These are phyloP conservation scores for barrel medic (Medicago truncatula) DNA, from an alignment of 306 rosid species.

Conservation along the genomic window DNA sequence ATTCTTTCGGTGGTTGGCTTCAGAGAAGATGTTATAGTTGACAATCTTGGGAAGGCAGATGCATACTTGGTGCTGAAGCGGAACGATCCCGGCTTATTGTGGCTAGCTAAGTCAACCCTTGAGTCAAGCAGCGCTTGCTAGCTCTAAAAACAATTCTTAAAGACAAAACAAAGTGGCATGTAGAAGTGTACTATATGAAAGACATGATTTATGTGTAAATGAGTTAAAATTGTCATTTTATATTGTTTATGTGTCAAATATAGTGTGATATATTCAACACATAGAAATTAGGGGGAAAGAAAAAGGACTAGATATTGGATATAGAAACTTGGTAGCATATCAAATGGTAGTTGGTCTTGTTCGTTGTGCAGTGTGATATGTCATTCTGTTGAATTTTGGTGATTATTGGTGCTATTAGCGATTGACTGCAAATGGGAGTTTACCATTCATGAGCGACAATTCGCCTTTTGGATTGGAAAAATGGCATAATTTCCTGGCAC, in stretches of 20 bases:
- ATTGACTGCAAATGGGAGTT: too few species aligned
- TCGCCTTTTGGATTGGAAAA: too few species aligned
- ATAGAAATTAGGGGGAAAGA: not conserved
- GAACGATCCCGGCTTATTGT: slow-evolving; percentile 87
- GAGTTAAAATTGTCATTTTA: not conserved
- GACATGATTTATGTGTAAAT: slow-evolving; percentile 23
- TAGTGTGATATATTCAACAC: not conserved
- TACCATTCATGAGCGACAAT: too few species aligned
- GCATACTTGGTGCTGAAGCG: slow-evolving; percentile 83
- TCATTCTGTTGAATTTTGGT: slow-evolving; percentile 27
- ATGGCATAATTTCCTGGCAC: too few species aligned
- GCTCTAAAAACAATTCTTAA: slow-evolving; percentile 27
- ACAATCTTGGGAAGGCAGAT: slow-evolving; percentile 74
- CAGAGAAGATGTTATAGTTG: slow-evolving; percentile 66
- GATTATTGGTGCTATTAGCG: not conserved
- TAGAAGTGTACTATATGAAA: slow-evolving; percentile 4
- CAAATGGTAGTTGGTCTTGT: not conserved
- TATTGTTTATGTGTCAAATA: slow-evolving; percentile 9
- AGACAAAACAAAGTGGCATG: slow-evolving; percentile 11
- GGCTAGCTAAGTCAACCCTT: slow-evolving; percentile 93
- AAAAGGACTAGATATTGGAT: slow-evolving; percentile 1
- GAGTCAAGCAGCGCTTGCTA: slow-evolving; percentile 59
- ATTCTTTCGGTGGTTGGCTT: slow-evolving; percentile 72
- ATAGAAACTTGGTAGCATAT: slow-evolving; percentile 3
- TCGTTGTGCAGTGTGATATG: slow-evolving; percentile 10